Evolutionary conservation across 129 eudicot species (phyloP).

Genomic region (Daucus carota): DH1_v3.0 NC_030388.2:2219001-2219500

Average conservation of each 20-base stretch:
- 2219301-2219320: neutral
- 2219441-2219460: neutral
- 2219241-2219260: neutral
- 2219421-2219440: neutral
- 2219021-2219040: too few species aligned
- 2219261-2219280: neutral
- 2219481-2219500: neutral
- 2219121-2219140: too few species aligned
- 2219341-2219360: neutral
- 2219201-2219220: too few species aligned
- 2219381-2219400: neutral
- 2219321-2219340: neutral
- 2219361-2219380: neutral
- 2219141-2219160: too few species aligned
- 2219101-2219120: too few species aligned
- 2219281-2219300: neutral
- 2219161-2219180: too few species aligned
- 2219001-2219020: too few species aligned
- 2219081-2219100: too few species aligned
- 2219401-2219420: neutral
- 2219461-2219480: neutral
- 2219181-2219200: neutral
- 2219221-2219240: neutral
- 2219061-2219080: too few species aligned
- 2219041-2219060: too few species aligned